Evolutionary conservation across 148 eudicot genomes (phyloP).

Genomic region (Chenopodium formosanum): DNA sequence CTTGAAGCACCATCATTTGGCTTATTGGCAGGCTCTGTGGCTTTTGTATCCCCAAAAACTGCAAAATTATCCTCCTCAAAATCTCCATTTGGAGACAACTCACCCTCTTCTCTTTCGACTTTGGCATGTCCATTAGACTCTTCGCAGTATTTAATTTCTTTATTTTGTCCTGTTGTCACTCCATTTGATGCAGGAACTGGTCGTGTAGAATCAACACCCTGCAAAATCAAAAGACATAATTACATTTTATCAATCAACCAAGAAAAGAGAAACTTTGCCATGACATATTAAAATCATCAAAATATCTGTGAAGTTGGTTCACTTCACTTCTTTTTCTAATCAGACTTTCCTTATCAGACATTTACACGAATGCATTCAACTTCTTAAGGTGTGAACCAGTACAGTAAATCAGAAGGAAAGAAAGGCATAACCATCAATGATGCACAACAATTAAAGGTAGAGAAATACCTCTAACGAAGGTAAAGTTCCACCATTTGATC

Average conservation of each 20-base stretch:
- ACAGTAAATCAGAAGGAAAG: neutral
- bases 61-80: slow-evolving; percentile 61
- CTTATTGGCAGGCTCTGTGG: slow-evolving; percentile 33
- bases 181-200: slow-evolving; percentile 39
- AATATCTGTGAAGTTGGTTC: neutral
- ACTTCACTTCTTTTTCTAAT: neutral
- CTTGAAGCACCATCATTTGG: slow-evolving; percentile 33
- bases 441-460: neutral
- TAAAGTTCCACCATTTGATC: slow-evolving; percentile 38
- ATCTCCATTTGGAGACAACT: slow-evolving; percentile 69
- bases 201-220: slow-evolving; percentile 50
- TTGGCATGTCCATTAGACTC: slow-evolving; percentile 39
- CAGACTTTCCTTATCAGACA: neutral
- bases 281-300: neutral
- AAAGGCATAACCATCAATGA: neutral
- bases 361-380: neutral
- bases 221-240: slow-evolving; percentile 20
- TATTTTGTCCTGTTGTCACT: slow-evolving; percentile 31
- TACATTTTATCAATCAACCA: neutral
- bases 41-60: slow-evolving; percentile 37
- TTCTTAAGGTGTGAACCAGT: neutral
- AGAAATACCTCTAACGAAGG: slow-evolving; percentile 45
- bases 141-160: slow-evolving; percentile 32
- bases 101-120: slow-evolving; percentile 84
- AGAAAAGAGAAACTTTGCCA: neutral